A percentile compares a stretch with the other conserved stretches of the same genome.
Evolutionary conservation across 768 basidiomycete species (phyloP).

Genomic region (Termitomyces sp.): DNA sequence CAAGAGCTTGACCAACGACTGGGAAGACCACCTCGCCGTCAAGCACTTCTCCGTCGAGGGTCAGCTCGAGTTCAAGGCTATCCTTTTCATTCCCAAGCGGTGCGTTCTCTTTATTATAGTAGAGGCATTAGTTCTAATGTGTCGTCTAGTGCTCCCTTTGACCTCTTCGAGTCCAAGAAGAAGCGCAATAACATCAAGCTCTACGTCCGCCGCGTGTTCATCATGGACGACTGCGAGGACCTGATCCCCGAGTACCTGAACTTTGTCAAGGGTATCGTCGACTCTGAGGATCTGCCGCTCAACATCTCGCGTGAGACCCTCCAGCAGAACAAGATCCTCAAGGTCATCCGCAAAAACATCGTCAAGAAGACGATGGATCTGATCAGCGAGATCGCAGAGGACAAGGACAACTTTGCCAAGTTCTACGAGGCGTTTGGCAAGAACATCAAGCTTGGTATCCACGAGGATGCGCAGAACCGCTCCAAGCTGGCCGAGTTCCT

Average conservation of each 20-base stretch:
- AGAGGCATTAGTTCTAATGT: slow-evolving; percentile 7
- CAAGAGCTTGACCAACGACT: slow-evolving; percentile 99
- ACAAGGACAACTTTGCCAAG: slow-evolving; percentile 97
- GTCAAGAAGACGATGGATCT: slow-evolving; percentile 98
- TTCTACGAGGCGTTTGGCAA: slow-evolving; percentile 99
- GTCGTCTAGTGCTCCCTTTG: slow-evolving; percentile 81
- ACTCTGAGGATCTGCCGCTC: slow-evolving; percentile 98
- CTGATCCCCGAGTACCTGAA: slow-evolving; percentile 99
- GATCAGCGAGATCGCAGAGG: slow-evolving; percentile 94
- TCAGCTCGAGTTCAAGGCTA: slow-evolving; percentile 99
- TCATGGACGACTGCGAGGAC: slow-evolving; percentile 99
- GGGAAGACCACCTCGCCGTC: slow-evolving; percentile 99
- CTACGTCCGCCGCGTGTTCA: slow-evolving; percentile 99
- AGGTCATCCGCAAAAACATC: slow-evolving; percentile 98
- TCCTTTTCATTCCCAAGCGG: slow-evolving; percentile 97
- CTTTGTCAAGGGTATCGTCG: slow-evolving; percentile 99
- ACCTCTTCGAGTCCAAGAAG: slow-evolving; percentile 99
- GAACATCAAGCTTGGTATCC: slow-evolving; percentile 99
- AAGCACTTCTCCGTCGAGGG: slow-evolving; percentile 99
- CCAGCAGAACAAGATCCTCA: slow-evolving; percentile 99
- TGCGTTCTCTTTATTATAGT: slow-evolving; percentile 27
- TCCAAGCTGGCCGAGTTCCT: slow-evolving; percentile 99
- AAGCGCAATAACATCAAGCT: slow-evolving; percentile 99
- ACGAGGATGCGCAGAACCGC: slow-evolving; percentile 98
- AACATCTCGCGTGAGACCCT: slow-evolving; percentile 99